Conservation (phyloP, 2,329 filamentous ascomycete species). For the Calonectria pteridis region DNA sequence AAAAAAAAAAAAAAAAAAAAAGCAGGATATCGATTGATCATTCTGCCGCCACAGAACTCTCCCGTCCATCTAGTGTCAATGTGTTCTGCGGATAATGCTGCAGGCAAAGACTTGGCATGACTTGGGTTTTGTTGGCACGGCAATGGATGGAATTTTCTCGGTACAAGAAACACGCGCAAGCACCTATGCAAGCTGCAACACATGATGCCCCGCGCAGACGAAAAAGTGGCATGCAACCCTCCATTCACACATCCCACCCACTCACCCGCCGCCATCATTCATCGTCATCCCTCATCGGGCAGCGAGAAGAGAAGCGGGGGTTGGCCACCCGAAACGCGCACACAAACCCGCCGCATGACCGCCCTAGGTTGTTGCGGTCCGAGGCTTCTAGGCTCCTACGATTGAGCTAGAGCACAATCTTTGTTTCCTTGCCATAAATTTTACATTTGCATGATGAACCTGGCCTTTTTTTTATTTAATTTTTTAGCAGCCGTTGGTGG, state of each 20-base stretch:
- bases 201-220: not conserved
- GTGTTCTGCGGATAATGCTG: constrained; percentile 25
- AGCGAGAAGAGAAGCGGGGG: constrained; percentile 24
- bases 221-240: not conserved
- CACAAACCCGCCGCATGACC: constrained; percentile 11
- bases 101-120: constrained; percentile 9
- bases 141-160: constrained; percentile 30
- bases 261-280: constrained; percentile 8
- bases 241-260: constrained; percentile 2
- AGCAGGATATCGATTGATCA: not conserved
- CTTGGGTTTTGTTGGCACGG: constrained; percentile 20
- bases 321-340: constrained; percentile 16
- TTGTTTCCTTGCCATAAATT: not conserved
- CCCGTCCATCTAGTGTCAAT: constrained; percentile 15
- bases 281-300: constrained; percentile 18
- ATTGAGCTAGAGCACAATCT: not conserved
- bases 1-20: not conserved
- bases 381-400: not conserved
- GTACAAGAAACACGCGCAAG: constrained; percentile 20
- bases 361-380: not conserved
- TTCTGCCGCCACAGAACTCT: not conserved
- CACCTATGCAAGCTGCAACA: constrained; percentile 31
- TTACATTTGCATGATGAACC: not conserved
- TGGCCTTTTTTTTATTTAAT: not conserved
- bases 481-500: not conserved